These are phyloP conservation scores for Umbelopsis sp. DNA, from an alignment of 192 early-diverging fungal species.

Conservation along the genomic window DNA sequence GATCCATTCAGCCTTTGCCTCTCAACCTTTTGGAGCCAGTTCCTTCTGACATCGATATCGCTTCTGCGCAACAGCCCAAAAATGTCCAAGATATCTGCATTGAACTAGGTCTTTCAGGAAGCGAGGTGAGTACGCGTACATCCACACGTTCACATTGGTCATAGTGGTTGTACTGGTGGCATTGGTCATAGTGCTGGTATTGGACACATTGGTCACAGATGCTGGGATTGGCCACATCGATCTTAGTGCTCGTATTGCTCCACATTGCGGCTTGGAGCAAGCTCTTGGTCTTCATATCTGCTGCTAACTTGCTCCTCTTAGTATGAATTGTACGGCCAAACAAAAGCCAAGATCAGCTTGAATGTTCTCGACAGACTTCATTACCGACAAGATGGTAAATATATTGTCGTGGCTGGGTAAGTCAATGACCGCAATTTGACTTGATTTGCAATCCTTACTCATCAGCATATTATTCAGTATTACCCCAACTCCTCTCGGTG, in stretches of 20 bases:
- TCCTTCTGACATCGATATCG: constrained; percentile 96
- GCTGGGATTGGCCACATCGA: no score
- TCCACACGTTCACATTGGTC: no score
- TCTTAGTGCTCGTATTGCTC: no score
- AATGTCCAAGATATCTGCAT: constrained; percentile 72
- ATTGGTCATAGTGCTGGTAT: no score
- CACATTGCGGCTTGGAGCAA: no score
- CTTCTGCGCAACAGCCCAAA: constrained; percentile 87
- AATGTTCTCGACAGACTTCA: constrained; percentile 84
- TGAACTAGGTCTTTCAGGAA: constrained; percentile 80
- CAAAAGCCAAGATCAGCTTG: constrained; percentile 90
- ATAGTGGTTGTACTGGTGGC: no score
- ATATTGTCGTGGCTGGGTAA: constrained; percentile 92
- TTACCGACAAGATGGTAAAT: constrained; percentile 80
- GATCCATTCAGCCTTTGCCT: constrained; percentile 58
- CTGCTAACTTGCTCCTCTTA: constrained; percentile 30
- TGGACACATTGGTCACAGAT: no score
- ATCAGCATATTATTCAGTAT: constrained; percentile 52
- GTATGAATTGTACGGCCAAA: constrained; percentile 85
- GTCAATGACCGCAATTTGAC: not conserved
- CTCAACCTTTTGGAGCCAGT: constrained; percentile 77
- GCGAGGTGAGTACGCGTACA: constrained; percentile 54
- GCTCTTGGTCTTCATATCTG: no score
- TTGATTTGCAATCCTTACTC: not conserved
- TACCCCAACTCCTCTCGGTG: constrained; percentile 97